Conservation (phyloP, 2,329 filamentous ascomycete species). For the Alternaria sp. region DNA sequence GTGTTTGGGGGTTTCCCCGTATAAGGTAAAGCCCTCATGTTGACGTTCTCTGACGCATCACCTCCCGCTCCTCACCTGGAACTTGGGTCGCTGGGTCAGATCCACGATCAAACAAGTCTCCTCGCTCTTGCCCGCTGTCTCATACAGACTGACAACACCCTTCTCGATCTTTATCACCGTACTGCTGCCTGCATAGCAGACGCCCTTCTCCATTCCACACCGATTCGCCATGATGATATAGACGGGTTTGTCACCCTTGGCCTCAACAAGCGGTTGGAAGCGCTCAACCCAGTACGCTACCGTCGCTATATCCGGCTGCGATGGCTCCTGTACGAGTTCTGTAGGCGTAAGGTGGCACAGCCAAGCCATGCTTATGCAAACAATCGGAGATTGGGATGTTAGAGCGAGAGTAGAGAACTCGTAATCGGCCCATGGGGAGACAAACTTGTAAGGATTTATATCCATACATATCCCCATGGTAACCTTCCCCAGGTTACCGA, state of each 20-base stretch:
- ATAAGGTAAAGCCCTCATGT: background rate
- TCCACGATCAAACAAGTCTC: slow-evolving; percentile 73
- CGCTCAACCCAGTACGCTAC: slow-evolving; percentile 77
- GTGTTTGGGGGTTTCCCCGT: background rate
- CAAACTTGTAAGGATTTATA: slow-evolving; percentile 68
- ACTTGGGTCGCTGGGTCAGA: slow-evolving; percentile 54
- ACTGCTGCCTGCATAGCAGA: slow-evolving; percentile 75
- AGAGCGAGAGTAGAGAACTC: slow-evolving; percentile 67
- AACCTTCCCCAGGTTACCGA: slow-evolving; percentile 47
- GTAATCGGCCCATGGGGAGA: slow-evolving; percentile 63
- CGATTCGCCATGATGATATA: slow-evolving; percentile 76
- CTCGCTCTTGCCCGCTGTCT: slow-evolving; percentile 72
- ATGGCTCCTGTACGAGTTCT: slow-evolving; percentile 54
- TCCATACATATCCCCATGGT: slow-evolving; percentile 62
- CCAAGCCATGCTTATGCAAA: slow-evolving; percentile 81
- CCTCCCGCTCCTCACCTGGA: slow-evolving; percentile 39
- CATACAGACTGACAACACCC: slow-evolving; percentile 72
- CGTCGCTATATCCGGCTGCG: slow-evolving; percentile 72
- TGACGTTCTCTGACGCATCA: slow-evolving; percentile 6
- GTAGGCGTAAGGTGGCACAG: slow-evolving; percentile 63
- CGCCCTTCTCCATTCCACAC: slow-evolving; percentile 69
- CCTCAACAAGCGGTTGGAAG: slow-evolving; percentile 64
- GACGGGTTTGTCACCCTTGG: slow-evolving; percentile 55
- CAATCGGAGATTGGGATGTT: slow-evolving; percentile 62
- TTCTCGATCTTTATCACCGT: slow-evolving; percentile 70